Percentiles rank a stretch among this genome's conserved stretches.
These are phyloP conservation scores for Cyberlindnera maritima DNA, from an alignment of 805 yeast genomes.

Conservation along the genomic window DNA sequence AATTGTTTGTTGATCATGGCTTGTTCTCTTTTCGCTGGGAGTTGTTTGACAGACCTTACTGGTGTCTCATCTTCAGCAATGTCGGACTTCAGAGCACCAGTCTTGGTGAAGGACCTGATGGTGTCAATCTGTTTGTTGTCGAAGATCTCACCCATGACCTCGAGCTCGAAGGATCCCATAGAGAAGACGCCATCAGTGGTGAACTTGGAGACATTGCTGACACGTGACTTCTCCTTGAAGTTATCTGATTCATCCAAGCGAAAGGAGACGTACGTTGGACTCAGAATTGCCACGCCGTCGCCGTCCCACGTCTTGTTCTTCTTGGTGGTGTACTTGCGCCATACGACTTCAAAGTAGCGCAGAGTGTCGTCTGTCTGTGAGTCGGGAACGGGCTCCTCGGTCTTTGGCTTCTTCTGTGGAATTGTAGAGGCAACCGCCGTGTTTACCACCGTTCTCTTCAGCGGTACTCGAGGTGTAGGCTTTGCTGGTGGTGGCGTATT, in stretches of 20 bases:
- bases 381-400: no score
- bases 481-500: no score
- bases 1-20: slow-evolving; percentile 22
- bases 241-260: slow-evolving; percentile 32
- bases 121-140: slow-evolving; percentile 25
- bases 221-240: slow-evolving; percentile 28
- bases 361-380: background rate
- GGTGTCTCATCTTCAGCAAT: background rate
- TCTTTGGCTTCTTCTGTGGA: background rate
- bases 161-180: slow-evolving; percentile 61
- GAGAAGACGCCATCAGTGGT: slow-evolving; percentile 40
- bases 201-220: slow-evolving; percentile 20
- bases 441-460: no score
- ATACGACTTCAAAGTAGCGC: slow-evolving; percentile 26
- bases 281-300: slow-evolving; percentile 62
- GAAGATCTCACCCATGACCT: slow-evolving; percentile 48
- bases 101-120: slow-evolving; percentile 12
- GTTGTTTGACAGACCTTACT: background rate
- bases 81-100: slow-evolving; percentile 5
- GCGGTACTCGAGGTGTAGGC: no score
- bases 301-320: slow-evolving; percentile 96
- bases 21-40: slow-evolving; percentile 13
- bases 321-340: slow-evolving; percentile 65
- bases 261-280: slow-evolving; percentile 27
- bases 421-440: no score